Evolutionary conservation across 2,329 filamentous ascomycete species (phyloP).

Genomic region (Gnomoniopsis smithogilvyi): DNA sequence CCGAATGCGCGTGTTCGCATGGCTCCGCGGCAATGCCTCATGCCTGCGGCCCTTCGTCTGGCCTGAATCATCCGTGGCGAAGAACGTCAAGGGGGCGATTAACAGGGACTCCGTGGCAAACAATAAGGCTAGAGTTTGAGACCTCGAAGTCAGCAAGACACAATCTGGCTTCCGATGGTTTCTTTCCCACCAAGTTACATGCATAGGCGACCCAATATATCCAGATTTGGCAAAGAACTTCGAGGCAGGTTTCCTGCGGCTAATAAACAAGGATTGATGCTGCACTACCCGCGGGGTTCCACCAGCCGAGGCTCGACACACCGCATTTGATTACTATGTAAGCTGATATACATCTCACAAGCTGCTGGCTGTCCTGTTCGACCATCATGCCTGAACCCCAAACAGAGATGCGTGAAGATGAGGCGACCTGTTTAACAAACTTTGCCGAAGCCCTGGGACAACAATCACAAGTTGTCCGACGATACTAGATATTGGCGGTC

Average conservation of each 20-base stretch:
- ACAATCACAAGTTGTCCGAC: not conserved
- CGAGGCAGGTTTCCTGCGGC: not conserved
- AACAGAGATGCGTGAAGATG: constrained; percentile 2
- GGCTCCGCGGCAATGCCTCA: not conserved
- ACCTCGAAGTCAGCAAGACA: no score
- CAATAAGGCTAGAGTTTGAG: no score
- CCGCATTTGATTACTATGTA: not conserved
- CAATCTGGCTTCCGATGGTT: no score
- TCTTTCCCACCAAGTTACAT: no score
- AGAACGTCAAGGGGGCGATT: not conserved
- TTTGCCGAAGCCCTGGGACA: not conserved
- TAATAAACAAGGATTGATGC: not conserved
- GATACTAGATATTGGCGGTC: not conserved
- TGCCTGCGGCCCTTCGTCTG: not conserved
- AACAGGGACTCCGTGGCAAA: no score
- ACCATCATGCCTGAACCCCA: not conserved
- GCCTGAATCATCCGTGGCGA: not conserved
- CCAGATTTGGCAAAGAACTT: not conserved
- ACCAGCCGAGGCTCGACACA: not conserved
- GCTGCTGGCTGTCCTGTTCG: not conserved
- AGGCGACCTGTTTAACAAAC: constrained; percentile 5
- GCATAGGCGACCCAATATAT: not conserved
- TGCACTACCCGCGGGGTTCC: not conserved
- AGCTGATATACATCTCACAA: not conserved
- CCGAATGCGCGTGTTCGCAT: not conserved